These are phyloP conservation scores for Nakazawaea sp. DNA, from an alignment of 805 yeast genomes.

Conservation along the genomic window DNA sequence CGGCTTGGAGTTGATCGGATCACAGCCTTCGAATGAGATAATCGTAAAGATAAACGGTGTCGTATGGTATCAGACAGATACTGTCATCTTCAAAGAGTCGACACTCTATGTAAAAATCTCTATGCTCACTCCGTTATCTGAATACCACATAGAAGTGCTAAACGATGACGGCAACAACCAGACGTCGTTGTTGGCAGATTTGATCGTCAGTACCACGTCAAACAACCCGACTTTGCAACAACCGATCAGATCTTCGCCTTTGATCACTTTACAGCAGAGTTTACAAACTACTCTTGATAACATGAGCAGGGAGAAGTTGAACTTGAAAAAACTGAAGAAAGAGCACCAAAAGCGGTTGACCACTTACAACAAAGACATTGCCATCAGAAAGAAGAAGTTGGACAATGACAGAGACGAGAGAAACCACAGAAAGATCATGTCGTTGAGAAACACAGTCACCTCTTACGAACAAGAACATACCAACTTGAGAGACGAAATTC, in stretches of 20 bases:
- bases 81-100: slow-evolving; percentile 15
- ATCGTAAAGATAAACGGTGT: slow-evolving; percentile 55
- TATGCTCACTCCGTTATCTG: slow-evolving; percentile 48
- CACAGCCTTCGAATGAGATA: slow-evolving; percentile 28
- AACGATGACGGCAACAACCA: slow-evolving; percentile 21
- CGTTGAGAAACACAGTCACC: slow-evolving; percentile 39
- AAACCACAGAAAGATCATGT: slow-evolving; percentile 42
- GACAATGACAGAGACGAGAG: slow-evolving; percentile 37
- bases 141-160: slow-evolving; percentile 49
- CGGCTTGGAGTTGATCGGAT: slow-evolving; percentile 40
- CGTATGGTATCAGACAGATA: slow-evolving; percentile 60
- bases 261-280: slow-evolving; percentile 58
- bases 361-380: slow-evolving; percentile 50
- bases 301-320: slow-evolving; percentile 48
- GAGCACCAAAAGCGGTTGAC: slow-evolving; percentile 51
- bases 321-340: slow-evolving; percentile 47
- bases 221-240: slow-evolving; percentile 22
- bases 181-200: slow-evolving; percentile 1
- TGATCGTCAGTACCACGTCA: slow-evolving; percentile 15
- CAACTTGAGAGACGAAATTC: slow-evolving; percentile 26
- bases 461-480: slow-evolving; percentile 30
- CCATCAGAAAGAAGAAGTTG: slow-evolving; percentile 39
- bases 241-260: slow-evolving; percentile 38
- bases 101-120: slow-evolving; percentile 7
- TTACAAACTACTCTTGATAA: slow-evolving; percentile 57